Base-by-base conservation (phyloP, 768 basidiomycete genomes). In the Auricularia sp. region DNA sequence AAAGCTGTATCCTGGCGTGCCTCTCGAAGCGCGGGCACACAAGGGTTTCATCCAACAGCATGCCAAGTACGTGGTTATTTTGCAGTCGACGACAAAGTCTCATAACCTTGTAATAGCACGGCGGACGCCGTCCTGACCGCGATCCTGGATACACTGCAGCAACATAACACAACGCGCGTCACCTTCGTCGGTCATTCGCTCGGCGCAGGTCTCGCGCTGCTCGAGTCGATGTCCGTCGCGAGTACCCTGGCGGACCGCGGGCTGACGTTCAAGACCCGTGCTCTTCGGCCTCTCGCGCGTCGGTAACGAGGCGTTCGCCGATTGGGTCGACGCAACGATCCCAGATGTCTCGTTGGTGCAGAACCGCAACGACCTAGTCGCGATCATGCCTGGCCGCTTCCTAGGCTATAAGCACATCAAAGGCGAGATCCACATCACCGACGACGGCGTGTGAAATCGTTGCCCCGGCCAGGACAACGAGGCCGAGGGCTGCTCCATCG, bases 391-490 rank as follows among this genome's bases (percentile, higher is more conserved):
- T 2, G 77, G 77, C 2, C 72, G 69, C 60, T 76, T 77, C 69
- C 65, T 81, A 66, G 73, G 70, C 10, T 80, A 78, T 71, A 74
- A 73, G 51, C 81, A 83, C 67, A 74, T 80, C 3, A 75, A 74
- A 21, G 80, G 81, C 5, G 83, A 84, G 69, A 72, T 80, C 10
- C 70, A 81, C 70, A 78, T 84, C 67, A 72, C 72, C 4, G 64
- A 23, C 16, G 29, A 59, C 14, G 36, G 12, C 39, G 54, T 33
- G 14, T 59, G 56, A 1, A 14, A n/a, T 29, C 11, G 23, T 6
- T 59, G 56, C 62, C 39, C 61, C 84, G 83, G 86, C 3, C 81
- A 87, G 64, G 87, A 89, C 66, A 88, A 88, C 69, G 68, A 78
- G 4, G 82, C 78, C 66, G 66, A 58, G 2, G 70, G 78, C 64